A percentile compares a stretch with the other conserved stretches of the same genome.
phyloP scores from a whole-genome alignment of 2,329 filamentous ascomycete genomes.

The Trichoderma arundinaceum region DNA sequence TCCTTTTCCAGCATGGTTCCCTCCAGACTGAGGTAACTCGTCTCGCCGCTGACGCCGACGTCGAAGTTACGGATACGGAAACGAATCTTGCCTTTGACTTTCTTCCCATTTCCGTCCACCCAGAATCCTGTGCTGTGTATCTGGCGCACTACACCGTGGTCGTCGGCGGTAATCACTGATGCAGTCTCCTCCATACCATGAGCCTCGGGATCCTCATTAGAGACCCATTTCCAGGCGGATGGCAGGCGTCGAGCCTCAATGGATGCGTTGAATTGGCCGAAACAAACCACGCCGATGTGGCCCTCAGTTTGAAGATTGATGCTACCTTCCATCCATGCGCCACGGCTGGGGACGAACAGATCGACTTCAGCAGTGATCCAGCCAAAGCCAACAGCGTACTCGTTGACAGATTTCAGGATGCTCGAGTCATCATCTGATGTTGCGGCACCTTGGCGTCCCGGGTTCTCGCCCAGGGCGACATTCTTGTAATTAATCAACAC shows the following conservation, averaged over 20 bases:
- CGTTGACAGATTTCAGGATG: conserved; percentile 65
- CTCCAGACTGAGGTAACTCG: conserved; percentile 83
- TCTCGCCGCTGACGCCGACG: conserved; percentile 73
- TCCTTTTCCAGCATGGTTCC: conserved; percentile 79
- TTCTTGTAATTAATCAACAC: conserved; percentile 78
- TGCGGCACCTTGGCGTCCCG: conserved; percentile 56
- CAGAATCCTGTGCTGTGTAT: conserved; percentile 72
- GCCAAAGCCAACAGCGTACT: conserved; percentile 84
- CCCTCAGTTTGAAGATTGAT: conserved; percentile 88
- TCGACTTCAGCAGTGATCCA: conserved; percentile 90
- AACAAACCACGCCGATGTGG: conserved; percentile 86
- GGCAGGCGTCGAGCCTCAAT: conserved; percentile 81
- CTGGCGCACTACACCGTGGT: conserved; percentile 60
- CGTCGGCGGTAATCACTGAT: conserved; percentile 49
- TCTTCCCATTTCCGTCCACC: conserved; percentile 71
- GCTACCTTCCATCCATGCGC: conserved; percentile 76
- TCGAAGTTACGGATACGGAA: conserved; percentile 89
- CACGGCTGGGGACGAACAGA: conserved; percentile 76
- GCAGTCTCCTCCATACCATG: conserved; percentile 51
- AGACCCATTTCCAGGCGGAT: conserved; percentile 78
- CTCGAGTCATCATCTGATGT: conserved; percentile 56
- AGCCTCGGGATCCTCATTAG: conserved; percentile 53
- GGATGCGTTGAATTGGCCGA: conserved; percentile 89
- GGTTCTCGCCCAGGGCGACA: conserved; percentile 65
- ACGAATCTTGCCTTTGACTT: conserved; percentile 70